These are phyloP conservation scores for Aspergillus hortae DNA, from an alignment of 2,329 filamentous ascomycete genomes.

Conservation along the genomic window DNA sequence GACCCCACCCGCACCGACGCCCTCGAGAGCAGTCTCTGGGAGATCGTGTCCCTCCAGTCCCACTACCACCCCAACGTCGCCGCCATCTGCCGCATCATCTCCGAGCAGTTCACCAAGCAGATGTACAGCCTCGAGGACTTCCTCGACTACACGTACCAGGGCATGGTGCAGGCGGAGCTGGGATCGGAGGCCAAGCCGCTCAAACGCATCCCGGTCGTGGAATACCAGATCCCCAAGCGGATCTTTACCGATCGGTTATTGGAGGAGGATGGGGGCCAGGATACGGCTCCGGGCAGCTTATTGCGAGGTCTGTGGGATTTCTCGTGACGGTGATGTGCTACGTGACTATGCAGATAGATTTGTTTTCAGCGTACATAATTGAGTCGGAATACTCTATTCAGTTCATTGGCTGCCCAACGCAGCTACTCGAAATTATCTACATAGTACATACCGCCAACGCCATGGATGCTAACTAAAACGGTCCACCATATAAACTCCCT, in stretches of 20 bases:
- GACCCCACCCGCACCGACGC: conserved; percentile 84
- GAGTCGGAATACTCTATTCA: neutral
- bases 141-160: conserved; percentile 81
- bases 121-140: conserved; percentile 97
- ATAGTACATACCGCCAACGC: too few species aligned
- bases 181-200: conserved; percentile 62
- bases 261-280: conserved; percentile 38
- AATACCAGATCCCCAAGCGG: conserved; percentile 88
- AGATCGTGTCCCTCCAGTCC: conserved; percentile 81
- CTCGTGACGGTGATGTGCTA: conserved; percentile 9
- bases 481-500: too few species aligned
- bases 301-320: conserved; percentile 40
- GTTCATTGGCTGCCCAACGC: neutral
- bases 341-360: conserved; percentile 9
- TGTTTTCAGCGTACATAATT: conserved; percentile 3
- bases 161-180: conserved; percentile 77
- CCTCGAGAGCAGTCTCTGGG: conserved; percentile 92
- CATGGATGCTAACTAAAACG: too few species aligned
- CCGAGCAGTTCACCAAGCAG: conserved; percentile 95
- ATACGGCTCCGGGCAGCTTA: conserved; percentile 35
- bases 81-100: conserved; percentile 87
- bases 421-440: too few species aligned
- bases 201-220: conserved; percentile 82
- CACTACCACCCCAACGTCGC: conserved; percentile 98
- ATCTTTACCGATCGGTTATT: conserved; percentile 57